These are phyloP conservation scores for Entonaema liquescens DNA, from an alignment of 495 filamentous ascomycete genomes.

Conservation along the genomic window DNA sequence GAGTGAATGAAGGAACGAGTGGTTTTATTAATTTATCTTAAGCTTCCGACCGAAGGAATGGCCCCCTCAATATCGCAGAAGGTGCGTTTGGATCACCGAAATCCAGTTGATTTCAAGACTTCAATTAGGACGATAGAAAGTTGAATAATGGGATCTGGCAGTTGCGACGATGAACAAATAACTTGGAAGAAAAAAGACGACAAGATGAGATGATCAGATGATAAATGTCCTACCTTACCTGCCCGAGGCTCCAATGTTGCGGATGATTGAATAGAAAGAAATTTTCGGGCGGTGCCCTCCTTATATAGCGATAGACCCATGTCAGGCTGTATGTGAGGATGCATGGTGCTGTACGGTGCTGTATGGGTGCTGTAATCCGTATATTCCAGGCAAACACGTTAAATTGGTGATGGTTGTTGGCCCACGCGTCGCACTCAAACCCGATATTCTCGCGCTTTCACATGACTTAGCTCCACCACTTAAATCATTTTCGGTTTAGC, in stretches of 20 bases:
- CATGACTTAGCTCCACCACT: constrained; percentile 38
- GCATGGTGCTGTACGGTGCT: constrained; percentile 2
- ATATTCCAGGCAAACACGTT: constrained; percentile 47
- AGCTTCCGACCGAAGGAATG: constrained; percentile 19
- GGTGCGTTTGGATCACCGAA: constrained; percentile 1
- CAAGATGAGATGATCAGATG: constrained; percentile 19
- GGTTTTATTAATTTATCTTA: constrained; percentile 16
- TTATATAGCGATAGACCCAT: constrained; percentile 48
- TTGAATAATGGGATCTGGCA: not conserved
- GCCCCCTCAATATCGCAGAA: constrained; percentile 1
- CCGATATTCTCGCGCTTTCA: constrained; percentile 45
- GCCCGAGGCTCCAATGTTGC: constrained; percentile 27
- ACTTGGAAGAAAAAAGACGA: constrained; percentile 2
- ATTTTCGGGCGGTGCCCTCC: constrained; percentile 34
- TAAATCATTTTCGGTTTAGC: constrained; percentile 37
- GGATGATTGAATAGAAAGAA: constrained; percentile 22
- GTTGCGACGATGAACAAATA: not conserved
- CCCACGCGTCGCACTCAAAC: constrained; percentile 43
- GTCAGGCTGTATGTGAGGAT: constrained; percentile 32
- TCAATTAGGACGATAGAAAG: constrained; percentile 13
- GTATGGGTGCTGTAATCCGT: constrained; percentile 16
- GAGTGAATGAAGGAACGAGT: not conserved
- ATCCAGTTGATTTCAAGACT: not conserved
- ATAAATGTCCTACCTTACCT: constrained; percentile 38
- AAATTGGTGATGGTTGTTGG: constrained; percentile 45